A percentile compares a stretch with the other conserved stretches of the same genome.
Conservation (phyloP, 2,329 filamentous ascomycete genomes). For the Xylariales sp. region DNA sequence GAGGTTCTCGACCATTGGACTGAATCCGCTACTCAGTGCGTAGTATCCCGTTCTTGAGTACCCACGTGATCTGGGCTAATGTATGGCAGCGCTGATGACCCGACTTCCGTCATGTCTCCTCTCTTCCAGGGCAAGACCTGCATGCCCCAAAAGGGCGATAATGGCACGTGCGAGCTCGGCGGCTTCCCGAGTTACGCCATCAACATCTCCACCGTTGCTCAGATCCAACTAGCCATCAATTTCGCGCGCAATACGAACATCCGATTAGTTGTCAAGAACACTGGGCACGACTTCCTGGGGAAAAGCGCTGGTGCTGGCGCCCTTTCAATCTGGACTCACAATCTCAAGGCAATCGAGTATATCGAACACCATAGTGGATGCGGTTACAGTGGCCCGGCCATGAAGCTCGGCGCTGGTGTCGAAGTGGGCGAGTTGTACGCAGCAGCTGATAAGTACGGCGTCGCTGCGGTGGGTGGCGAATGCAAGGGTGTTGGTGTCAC, state of each 20-base stretch:
- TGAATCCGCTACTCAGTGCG: slow-evolving; percentile 42
- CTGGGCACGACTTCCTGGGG: slow-evolving; percentile 62
- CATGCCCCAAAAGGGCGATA: slow-evolving; percentile 45
- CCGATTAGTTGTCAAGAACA: slow-evolving; percentile 62
- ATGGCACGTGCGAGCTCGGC: slow-evolving; percentile 52
- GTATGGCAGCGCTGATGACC: slow-evolving; percentile 49
- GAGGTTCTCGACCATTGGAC: slow-evolving; percentile 47
- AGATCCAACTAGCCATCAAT: slow-evolving; percentile 59
- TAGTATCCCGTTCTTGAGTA: not conserved
- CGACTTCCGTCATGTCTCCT: slow-evolving; percentile 56
- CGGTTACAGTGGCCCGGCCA: slow-evolving; percentile 58
- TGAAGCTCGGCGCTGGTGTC: slow-evolving; percentile 67
- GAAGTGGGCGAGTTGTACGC: slow-evolving; percentile 64
- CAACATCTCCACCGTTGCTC: slow-evolving; percentile 54
- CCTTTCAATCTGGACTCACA: slow-evolving; percentile 54
- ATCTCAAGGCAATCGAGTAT: slow-evolving; percentile 50
- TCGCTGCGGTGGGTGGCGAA: slow-evolving; percentile 64
- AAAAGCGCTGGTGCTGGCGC: slow-evolving; percentile 54
- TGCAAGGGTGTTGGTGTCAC: slow-evolving; percentile 54
- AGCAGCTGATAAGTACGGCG: slow-evolving; percentile 58
- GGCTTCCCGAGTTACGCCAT: slow-evolving; percentile 56
- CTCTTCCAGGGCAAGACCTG: slow-evolving; percentile 49
- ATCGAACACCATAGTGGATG: slow-evolving; percentile 47
- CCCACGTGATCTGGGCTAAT: not conserved
- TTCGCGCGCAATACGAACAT: slow-evolving; percentile 60